phyloP scores from a whole-genome alignment of 192 early-diverging fungal genomes.

The Chytriomyces sp. region DNA sequence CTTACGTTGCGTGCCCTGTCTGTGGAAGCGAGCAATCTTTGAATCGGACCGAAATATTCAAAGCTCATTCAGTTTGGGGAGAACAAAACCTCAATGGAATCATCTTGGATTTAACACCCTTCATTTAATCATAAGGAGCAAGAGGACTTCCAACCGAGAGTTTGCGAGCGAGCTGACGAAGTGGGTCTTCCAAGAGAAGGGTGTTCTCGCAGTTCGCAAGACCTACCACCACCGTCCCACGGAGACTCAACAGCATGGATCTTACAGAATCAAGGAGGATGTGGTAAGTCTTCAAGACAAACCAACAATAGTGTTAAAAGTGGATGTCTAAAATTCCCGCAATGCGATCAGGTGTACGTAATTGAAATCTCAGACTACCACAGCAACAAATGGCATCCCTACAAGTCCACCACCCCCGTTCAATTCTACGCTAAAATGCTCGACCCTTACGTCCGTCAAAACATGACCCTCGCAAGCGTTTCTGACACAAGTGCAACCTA shows the following conservation, averaged over 20 bases:
- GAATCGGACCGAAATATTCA: too few species aligned
- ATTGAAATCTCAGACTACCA: slow-evolving; percentile 80
- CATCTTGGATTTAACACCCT: too few species aligned
- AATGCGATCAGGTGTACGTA: slow-evolving; percentile 64
- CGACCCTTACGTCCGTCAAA: slow-evolving; percentile 86
- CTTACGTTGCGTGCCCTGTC: too few species aligned
- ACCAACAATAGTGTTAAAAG: too few species aligned
- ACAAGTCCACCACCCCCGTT: slow-evolving; percentile 68
- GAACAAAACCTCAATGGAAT: too few species aligned
- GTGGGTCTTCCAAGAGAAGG: slow-evolving; percentile 93
- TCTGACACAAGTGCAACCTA: slow-evolving; percentile 37
- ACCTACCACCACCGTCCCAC: slow-evolving; percentile 67
- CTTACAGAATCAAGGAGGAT: slow-evolving; percentile 93
- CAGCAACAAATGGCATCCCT: slow-evolving; percentile 82
- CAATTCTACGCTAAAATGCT: slow-evolving; percentile 96
- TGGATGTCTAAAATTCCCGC: slow-evolving; percentile 5
- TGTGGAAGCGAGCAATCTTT: too few species aligned
- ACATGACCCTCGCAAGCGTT: slow-evolving; percentile 48
- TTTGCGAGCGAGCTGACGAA: slow-evolving; percentile 76
- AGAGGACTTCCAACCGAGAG: slow-evolving; percentile 63
- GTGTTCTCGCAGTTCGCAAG: slow-evolving; percentile 74
- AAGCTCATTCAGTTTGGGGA: too few species aligned
- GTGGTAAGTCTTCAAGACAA: slow-evolving; percentile 58
- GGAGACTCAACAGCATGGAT: slow-evolving; percentile 65
- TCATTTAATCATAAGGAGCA: too few species aligned